These are phyloP conservation scores for Yamadazyma olivae DNA, from an alignment of 805 yeast genomes.

Conservation along the genomic window DNA sequence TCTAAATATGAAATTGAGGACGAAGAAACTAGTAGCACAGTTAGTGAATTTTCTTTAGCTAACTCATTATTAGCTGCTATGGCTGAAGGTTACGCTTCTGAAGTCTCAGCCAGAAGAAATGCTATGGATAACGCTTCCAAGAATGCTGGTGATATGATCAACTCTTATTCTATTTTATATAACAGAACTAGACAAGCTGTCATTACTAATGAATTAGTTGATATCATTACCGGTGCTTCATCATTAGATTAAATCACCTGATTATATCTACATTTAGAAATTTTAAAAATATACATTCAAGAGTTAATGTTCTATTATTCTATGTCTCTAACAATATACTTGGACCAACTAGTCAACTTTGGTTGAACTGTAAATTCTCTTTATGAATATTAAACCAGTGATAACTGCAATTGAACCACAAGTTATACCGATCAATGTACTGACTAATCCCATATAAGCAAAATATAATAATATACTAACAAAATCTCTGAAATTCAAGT, in stretches of 20 bases:
- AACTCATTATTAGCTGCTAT: conserved; percentile 86
- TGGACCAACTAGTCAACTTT: conserved; percentile 47
- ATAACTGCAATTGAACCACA: conserved; percentile 75
- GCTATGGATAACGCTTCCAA: conserved; percentile 99
- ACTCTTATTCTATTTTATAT: conserved; percentile 92
- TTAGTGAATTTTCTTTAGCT: conserved; percentile 85
- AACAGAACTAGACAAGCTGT: conserved; percentile 99
- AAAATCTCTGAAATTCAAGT: conserved; percentile 61
- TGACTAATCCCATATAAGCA: conserved; percentile 65
- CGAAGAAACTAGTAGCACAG: conserved; percentile 63
- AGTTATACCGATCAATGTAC: conserved; percentile 59
- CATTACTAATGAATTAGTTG: conserved; percentile 98
- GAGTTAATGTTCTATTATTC: neutral
- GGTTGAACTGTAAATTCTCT: conserved; percentile 55
- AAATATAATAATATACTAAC: conserved; percentile 68
- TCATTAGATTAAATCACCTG: conserved; percentile 69
- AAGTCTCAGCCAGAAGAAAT: conserved; percentile 97
- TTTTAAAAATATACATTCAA: neutral
- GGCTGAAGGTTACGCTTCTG: conserved; percentile 98
- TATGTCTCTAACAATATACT: neutral
- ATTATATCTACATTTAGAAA: neutral
- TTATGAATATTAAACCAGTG: conserved; percentile 64
- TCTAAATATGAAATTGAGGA: conserved; percentile 75
- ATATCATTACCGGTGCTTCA: conserved; percentile 99
- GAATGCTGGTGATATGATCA: conserved; percentile 99